Base-by-base conservation (phyloP, 2,329 filamentous ascomycete genomes). In the Colletotrichum tropicicola region DNA sequence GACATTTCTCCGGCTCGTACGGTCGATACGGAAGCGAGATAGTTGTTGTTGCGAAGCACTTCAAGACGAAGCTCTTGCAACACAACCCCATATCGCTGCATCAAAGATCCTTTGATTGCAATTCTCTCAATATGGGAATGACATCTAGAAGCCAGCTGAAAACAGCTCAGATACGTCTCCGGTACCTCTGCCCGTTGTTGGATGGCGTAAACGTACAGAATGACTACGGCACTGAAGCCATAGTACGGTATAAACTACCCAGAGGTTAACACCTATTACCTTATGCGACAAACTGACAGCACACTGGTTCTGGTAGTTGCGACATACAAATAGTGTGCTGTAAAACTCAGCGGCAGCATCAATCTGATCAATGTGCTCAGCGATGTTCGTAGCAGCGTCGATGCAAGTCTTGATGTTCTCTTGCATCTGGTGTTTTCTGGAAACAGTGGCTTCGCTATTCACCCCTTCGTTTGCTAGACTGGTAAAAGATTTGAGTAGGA, bases 181-280 rank as follows among this genome's bases (percentile, higher is more conserved):
- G 71, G 67, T 2, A 69, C 66, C 13, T 69, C 62, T 8, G 71
- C 61, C 2, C 73, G 69, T 28, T 77, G 71, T 28, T 81, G 80
- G 5, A 83, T 82, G 5, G 76, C 74, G 49, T 78, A 79, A 1
- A 83, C 76, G 54, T 83, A 83, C 1, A 83, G 70, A 1, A 82
- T 74, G 1, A 81, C 78, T 1, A 80, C 77, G 0, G 80, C 81
- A 17, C 73, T 81, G 43, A 83, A 83, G 0, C 77, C 79, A 49
- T 78, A 80, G 56, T 83, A 83, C 21, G 79, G 78, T 2, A 72
- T 75, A 32, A 77, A 76, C 74, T 77, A 19, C 10, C 5, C 5
- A n/a, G 2, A 23, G n/a, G 21, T 10, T 5, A 53, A 25, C 19
- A 8, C 23, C 17, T 15, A 6, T 10, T n/a, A n/a, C 17, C 1